Evolutionary conservation across 129 eudicot species (phyloP), one percentile per base, ranked within the genome.

Genomic region (Pittosporum tobira): DNA sequence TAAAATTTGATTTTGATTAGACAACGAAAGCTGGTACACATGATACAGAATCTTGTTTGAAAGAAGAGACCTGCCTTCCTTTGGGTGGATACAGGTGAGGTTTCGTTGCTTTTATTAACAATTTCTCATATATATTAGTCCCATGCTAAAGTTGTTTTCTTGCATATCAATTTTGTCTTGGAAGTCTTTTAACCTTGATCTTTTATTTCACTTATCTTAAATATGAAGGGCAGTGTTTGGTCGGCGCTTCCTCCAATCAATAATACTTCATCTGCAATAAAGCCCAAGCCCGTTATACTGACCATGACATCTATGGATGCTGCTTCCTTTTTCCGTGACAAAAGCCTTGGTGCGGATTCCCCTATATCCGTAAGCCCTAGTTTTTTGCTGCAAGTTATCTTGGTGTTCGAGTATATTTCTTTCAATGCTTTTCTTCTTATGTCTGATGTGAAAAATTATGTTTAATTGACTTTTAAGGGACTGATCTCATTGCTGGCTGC

Each of bases 141-240:
- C 11, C 13, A 13, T 20, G 49, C 21, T 58, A n/a, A 56, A 7
- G 36, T 58, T 58, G 31, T 15, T 38, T 1, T 58, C 7, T 47
- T 13, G 12, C 38, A 38, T 9, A 14, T 14, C 5, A 14, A 7
- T 40, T 40, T 43, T 40, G 14, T 18, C 11, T 31, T 12, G 43
- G 29, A 62, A 46, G 53, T 4, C 45, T 61, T 71, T 75, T 82
- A 63, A 79, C 76, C 79, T 22, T 69, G 56, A 66, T 44, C 53
- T 73, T 66, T 61, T 29, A 28, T 51, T 59, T 62, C 68, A 40
- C 63, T 64, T 71, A 48, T 74, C 71, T 73, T 78, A 51, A 64
- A 68, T 78, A 67, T 91, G 84, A 91, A 91, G 91, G 94, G 93
- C 99, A 93, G 99, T 93, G 99, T 87, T 61, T 84, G 88, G 99